A percentile compares a stretch with the other conserved stretches of the same genome.
phyloP scores from a whole-genome alignment of 2,329 filamentous ascomycete species.

The Claviceps spartinae region DNA sequence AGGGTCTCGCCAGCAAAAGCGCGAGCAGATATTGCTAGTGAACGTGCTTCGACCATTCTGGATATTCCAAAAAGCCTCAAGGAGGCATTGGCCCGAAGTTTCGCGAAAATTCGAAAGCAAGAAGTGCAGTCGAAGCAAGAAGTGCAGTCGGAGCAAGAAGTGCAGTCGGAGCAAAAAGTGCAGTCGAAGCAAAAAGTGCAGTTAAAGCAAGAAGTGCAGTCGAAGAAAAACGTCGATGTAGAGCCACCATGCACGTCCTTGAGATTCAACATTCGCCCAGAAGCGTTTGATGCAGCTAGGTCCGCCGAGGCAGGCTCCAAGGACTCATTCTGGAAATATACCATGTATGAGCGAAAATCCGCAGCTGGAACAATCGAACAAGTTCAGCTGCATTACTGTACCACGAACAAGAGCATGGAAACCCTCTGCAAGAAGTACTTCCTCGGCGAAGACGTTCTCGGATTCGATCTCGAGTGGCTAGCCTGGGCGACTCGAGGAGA shows the following conservation, averaged over 20 bases:
- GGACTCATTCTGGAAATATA: constrained; percentile 54
- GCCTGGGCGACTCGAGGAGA: constrained; percentile 30
- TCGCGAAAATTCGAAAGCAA: too few relatives aligned
- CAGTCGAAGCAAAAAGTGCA: too few relatives aligned
- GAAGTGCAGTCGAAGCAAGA: too few relatives aligned
- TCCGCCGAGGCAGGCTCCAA: constrained; percentile 28
- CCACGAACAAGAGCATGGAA: constrained; percentile 52
- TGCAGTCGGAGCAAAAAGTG: too few relatives aligned
- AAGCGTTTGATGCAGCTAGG: constrained; percentile 29
- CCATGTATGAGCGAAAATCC: constrained; percentile 45
- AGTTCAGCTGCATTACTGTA: constrained; percentile 68
- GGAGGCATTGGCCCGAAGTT: not conserved
- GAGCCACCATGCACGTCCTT: constrained; percentile 15
- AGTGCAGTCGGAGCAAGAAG: not conserved
- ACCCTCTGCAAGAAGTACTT: constrained; percentile 51
- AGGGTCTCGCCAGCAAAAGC: not conserved
- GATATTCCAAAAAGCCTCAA: not conserved
- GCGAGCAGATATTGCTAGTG: not conserved
- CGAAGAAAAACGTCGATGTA: not conserved
- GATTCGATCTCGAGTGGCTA: constrained; percentile 84
- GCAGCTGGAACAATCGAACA: constrained; percentile 30
- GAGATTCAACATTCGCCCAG: constrained; percentile 17
- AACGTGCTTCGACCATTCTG: not conserved
- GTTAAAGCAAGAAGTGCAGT: not conserved
- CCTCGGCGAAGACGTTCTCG: constrained; percentile 54